Evolutionary conservation across 1,284 basidiomycete genomes (phyloP).

Genomic region (Termitomyces sp.): DNA sequence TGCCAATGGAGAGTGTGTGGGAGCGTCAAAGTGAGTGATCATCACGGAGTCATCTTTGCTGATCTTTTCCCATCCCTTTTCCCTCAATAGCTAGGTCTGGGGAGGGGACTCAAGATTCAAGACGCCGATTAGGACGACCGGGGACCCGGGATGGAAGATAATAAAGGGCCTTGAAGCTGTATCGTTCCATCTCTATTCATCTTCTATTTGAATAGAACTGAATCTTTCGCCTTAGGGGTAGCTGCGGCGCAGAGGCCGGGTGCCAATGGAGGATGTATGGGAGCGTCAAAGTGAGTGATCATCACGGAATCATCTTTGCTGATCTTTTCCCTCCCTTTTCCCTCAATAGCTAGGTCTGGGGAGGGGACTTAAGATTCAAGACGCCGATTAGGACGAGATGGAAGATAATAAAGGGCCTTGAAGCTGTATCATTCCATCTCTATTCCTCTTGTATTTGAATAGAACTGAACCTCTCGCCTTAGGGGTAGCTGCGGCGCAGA

Average conservation of each 20-base stretch:
- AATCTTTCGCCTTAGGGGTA: neutral
- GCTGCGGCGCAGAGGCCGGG: neutral
- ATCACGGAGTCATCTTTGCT: neutral
- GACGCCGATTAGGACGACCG: neutral
- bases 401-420: neutral
- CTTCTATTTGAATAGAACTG: neutral
- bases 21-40: neutral
- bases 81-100: neutral
- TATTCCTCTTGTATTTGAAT: neutral
- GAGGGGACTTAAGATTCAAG: slow-evolving; percentile 1
- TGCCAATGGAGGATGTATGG: neutral
- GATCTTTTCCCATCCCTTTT: neutral
- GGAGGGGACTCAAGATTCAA: neutral
- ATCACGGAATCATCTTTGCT: neutral
- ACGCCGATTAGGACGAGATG: neutral
- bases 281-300: neutral
- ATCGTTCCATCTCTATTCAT: neutral
- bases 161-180: neutral
- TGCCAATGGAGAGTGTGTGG: neutral
- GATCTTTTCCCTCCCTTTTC: neutral
- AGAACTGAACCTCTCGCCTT: neutral
- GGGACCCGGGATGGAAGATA: neutral
- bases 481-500: slow-evolving; percentile 1
- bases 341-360: neutral
- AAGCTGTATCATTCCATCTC: neutral